A percentile compares a stretch with the other conserved stretches of the same genome.
phyloP scores from a whole-genome alignment of 2,329 filamentous ascomycete species.

The Colletotrichum sp. region DNA sequence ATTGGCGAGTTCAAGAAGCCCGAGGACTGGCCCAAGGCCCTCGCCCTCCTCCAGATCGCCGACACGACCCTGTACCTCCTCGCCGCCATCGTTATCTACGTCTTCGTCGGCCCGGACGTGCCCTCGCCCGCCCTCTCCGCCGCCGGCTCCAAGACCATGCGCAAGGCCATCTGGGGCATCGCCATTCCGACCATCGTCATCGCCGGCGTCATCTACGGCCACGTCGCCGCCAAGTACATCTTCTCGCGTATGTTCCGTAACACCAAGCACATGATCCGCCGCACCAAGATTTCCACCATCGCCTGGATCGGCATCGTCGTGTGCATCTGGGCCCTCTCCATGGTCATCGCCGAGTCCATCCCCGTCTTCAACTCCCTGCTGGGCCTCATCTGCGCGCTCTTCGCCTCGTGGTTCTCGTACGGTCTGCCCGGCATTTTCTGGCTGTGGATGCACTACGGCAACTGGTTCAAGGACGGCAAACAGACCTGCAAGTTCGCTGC shows the following conservation, averaged over 20 bases:
- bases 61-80: slow-evolving; percentile 69
- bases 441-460: slow-evolving; percentile 51
- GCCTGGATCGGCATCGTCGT: slow-evolving; percentile 65
- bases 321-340: slow-evolving; percentile 64
- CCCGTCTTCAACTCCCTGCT: slow-evolving; percentile 73
- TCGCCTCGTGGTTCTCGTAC: slow-evolving; percentile 71
- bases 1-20: slow-evolving; percentile 69
- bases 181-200: slow-evolving; percentile 75
- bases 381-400: slow-evolving; percentile 65
- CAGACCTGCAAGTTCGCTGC: slow-evolving; percentile 34
- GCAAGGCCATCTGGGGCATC: slow-evolving; percentile 71
- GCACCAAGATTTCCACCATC: slow-evolving; percentile 53
- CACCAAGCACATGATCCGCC: slow-evolving; percentile 58
- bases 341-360: slow-evolving; percentile 72
- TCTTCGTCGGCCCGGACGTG: slow-evolving; percentile 66
- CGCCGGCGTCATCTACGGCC: slow-evolving; percentile 73
- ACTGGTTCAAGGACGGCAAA: slow-evolving; percentile 38
- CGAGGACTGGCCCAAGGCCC: slow-evolving; percentile 59
- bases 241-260: slow-evolving; percentile 68
- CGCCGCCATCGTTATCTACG: slow-evolving; percentile 71
- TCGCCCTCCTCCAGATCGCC: slow-evolving; percentile 54
- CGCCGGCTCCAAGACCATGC: slow-evolving; percentile 54
- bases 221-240: slow-evolving; percentile 70
- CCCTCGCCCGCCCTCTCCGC: slow-evolving; percentile 71
- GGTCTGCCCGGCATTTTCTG: slow-evolving; percentile 53